These are phyloP conservation scores for Thielaviopsis ethacetica DNA, from an alignment of 2,329 filamentous ascomycete genomes.

Conservation along the genomic window DNA sequence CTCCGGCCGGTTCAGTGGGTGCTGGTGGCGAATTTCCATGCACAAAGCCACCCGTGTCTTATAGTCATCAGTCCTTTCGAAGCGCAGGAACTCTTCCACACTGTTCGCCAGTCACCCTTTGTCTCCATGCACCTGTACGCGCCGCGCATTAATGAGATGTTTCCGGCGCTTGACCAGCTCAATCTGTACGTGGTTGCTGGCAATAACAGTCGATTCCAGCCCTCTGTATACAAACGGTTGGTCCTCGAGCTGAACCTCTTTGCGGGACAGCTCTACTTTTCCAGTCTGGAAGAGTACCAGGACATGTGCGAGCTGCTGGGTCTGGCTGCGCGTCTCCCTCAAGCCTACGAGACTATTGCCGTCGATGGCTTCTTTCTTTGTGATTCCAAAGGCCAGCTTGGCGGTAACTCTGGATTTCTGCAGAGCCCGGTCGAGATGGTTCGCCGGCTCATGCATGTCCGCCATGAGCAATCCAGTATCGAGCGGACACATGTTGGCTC, in stretches of 20 bases:
- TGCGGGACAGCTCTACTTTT: constrained; percentile 49
- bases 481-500: constrained; percentile 26
- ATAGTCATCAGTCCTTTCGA: constrained; percentile 46
- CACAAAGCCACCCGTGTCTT: constrained; percentile 15
- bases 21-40: constrained; percentile 15
- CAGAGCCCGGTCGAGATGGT: constrained; percentile 24
- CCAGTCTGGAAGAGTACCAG: constrained; percentile 35
- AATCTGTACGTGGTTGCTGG: constrained; percentile 23
- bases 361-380: constrained; percentile 22
- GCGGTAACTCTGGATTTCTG: constrained; percentile 15
- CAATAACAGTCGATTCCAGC: background rate
- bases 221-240: constrained; percentile 13
- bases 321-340: constrained; percentile 20
- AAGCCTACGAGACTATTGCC: constrained; percentile 13
- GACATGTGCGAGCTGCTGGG: constrained; percentile 35
- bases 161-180: constrained; percentile 28
- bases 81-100: constrained; percentile 31
- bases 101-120: constrained; percentile 20
- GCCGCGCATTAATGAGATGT: constrained; percentile 25
- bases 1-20: constrained; percentile 39
- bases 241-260: constrained; percentile 45
- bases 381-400: background rate
- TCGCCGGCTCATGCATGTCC: constrained; percentile 21
- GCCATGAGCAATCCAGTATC: constrained; percentile 22
- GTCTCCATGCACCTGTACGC: constrained; percentile 35